These are phyloP conservation scores for Sarocladium strictum DNA, from an alignment of 2,329 filamentous ascomycete genomes.

Conservation along the genomic window DNA sequence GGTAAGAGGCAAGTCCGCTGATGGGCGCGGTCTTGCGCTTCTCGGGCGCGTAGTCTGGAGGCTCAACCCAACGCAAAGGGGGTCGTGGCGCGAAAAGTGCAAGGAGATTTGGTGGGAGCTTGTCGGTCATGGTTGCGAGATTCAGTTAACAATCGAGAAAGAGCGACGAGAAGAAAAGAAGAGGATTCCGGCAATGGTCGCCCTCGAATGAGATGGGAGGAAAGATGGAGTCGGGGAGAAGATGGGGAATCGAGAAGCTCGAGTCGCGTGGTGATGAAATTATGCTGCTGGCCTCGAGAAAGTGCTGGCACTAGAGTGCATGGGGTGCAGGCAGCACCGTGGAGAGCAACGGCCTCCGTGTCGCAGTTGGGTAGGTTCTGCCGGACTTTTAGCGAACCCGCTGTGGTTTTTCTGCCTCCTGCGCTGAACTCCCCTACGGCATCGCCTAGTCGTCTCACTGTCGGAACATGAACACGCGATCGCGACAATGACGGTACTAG, in stretches of 20 bases:
- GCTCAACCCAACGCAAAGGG: slow-evolving; percentile 81
- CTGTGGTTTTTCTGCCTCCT: slow-evolving; percentile 9
- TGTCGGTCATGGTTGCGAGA: slow-evolving; percentile 74
- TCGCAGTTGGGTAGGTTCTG: background rate
- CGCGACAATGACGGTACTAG: slow-evolving; percentile 48
- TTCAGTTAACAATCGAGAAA: slow-evolving; percentile 12
- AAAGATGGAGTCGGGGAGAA: background rate
- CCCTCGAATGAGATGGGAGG: background rate
- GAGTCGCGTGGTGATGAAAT: slow-evolving; percentile 8
- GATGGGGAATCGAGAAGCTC: background rate
- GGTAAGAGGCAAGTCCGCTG: slow-evolving; percentile 65
- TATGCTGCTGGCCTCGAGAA: background rate
- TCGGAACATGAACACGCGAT: background rate
- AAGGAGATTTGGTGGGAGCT: slow-evolving; percentile 85
- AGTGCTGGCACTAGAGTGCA: background rate
- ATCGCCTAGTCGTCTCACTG: background rate
- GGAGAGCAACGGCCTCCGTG: background rate
- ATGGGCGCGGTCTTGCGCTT: slow-evolving; percentile 71
- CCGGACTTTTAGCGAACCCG: slow-evolving; percentile 7
- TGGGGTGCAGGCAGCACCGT: background rate
- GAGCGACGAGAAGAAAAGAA: background rate
- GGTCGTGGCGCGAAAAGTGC: slow-evolving; percentile 94
- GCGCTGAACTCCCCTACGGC: background rate
- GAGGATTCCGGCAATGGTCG: background rate
- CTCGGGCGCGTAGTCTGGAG: slow-evolving; percentile 76